phyloP scores from a whole-genome alignment of 768 basidiomycete genomes.

The Suillus tomentosus region DNA sequence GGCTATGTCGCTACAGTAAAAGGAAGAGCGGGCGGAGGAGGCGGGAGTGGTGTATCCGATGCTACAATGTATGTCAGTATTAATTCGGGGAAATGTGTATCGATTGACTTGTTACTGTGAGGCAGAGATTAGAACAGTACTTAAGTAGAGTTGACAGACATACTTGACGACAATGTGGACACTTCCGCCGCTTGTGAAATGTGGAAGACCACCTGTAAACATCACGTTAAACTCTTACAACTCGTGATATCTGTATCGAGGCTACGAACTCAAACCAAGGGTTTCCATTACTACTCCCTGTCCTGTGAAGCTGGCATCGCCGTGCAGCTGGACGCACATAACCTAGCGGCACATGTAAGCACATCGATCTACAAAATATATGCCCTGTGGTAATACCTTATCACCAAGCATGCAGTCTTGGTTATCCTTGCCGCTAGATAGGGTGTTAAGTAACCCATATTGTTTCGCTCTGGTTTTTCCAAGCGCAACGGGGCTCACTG shows the following conservation, averaged over 20 bases:
- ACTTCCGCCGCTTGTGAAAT: constrained; percentile 89
- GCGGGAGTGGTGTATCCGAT: constrained; percentile 94
- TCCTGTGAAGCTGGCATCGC: constrained; percentile 89
- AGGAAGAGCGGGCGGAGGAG: constrained; percentile 76
- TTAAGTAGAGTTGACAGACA: constrained; percentile 30
- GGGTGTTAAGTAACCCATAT: constrained; percentile 73
- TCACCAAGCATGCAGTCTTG: constrained; percentile 35
- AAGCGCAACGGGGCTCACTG: constrained; percentile 83
- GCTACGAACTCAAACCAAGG: constrained; percentile 70
- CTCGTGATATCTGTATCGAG: not conserved
- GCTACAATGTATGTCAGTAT: constrained; percentile 38
- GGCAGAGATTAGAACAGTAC: constrained; percentile 3
- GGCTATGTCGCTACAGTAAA: constrained; percentile 86
- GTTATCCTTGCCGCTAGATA: constrained; percentile 34
- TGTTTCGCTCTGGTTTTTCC: constrained; percentile 94
- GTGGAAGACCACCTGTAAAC: constrained; percentile 74
- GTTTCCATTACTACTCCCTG: constrained; percentile 91
- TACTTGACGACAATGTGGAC: constrained; percentile 92
- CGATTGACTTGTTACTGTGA: constrained; percentile 57
- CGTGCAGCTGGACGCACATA: constrained; percentile 89
- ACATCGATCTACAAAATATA: not conserved
- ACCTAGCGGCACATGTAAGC: constrained; percentile 55
- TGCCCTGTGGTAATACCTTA: constrained; percentile 21
- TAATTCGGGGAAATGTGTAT: not conserved
- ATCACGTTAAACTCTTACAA: constrained; percentile 5